A percentile compares a stretch with the other conserved stretches of the same genome.
Evolutionary conservation across 2,329 filamentous ascomycete species (phyloP).

Genomic region (Rhinocladiella similis): DNA sequence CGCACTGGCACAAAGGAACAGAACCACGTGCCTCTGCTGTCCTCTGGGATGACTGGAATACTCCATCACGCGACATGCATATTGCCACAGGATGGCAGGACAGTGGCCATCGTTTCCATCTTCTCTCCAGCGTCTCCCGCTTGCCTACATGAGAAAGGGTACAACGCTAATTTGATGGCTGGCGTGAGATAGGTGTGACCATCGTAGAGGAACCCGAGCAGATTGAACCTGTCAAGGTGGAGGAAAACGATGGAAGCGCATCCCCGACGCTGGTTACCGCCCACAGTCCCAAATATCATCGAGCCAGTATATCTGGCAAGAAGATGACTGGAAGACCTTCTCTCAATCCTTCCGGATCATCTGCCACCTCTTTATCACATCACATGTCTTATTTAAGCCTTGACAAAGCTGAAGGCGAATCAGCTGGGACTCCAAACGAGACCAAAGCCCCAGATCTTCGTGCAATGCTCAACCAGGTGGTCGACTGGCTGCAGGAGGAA

Average conservation of each 20-base stretch:
- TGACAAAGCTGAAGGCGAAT: slow-evolving; percentile 12
- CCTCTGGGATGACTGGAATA: background rate
- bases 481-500: slow-evolving; percentile 81
- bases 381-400: slow-evolving; percentile 25
- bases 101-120: background rate
- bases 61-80: slow-evolving; percentile 13
- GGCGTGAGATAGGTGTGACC: slow-evolving; percentile 26
- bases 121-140: background rate
- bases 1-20: slow-evolving; percentile 6
- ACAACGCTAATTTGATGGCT: slow-evolving; percentile 5
- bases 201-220: slow-evolving; percentile 32
- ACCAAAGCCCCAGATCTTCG: slow-evolving; percentile 24
- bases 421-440: slow-evolving; percentile 17
- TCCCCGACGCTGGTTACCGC: slow-evolving; percentile 23
- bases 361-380: slow-evolving; percentile 15
- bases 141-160: background rate
- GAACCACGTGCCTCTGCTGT: slow-evolving; percentile 5
- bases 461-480: slow-evolving; percentile 68
- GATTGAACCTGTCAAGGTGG: slow-evolving; percentile 19
- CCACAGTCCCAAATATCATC: slow-evolving; percentile 22
- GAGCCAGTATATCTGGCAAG: slow-evolving; percentile 31
- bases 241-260: slow-evolving; percentile 12
- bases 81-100: background rate
- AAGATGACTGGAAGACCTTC: slow-evolving; percentile 30
- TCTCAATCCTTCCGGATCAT: slow-evolving; percentile 13